phyloP scores from a whole-genome alignment of 768 basidiomycete species.

The Leccinellum luteum region DNA sequence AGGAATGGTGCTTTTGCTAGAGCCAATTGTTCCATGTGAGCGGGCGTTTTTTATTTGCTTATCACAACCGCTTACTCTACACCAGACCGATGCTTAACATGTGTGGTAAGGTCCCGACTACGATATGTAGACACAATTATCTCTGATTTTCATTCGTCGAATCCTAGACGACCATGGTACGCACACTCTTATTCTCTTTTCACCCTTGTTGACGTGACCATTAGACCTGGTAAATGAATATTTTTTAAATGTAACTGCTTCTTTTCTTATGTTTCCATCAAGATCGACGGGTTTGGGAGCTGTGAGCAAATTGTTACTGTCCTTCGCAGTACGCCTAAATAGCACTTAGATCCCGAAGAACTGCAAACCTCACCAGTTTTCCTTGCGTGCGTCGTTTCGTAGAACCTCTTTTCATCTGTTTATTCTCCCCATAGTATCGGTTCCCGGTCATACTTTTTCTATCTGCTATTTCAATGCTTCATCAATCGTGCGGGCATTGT shows the following conservation, averaged over 20 bases:
- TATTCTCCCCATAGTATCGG: conserved; percentile 59
- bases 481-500: conserved; percentile 55
- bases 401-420: not conserved
- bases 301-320: conserved; percentile 45
- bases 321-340: not conserved
- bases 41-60: not conserved
- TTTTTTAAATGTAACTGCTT: not conserved
- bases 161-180: conserved; percentile 76
- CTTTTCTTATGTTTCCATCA: not conserved
- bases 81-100: conserved; percentile 85
- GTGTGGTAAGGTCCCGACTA: conserved; percentile 56
- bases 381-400: conserved; percentile 45
- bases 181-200: conserved; percentile 14
- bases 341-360: conserved; percentile 69
- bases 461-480: conserved; percentile 92
- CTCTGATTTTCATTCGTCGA: not conserved
- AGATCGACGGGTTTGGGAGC: conserved; percentile 85
- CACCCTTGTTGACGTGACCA: conserved; percentile 6
- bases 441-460: conserved; percentile 85
- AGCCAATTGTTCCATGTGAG: conserved; percentile 88
- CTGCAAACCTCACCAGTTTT: conserved; percentile 74
- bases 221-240: conserved; percentile 45
- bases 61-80: conserved; percentile 2
- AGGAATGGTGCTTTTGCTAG: conserved; percentile 86
- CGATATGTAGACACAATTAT: not conserved